Conservation (phyloP, 306 rosid genomes). For the Pueraria montana region DNA sequence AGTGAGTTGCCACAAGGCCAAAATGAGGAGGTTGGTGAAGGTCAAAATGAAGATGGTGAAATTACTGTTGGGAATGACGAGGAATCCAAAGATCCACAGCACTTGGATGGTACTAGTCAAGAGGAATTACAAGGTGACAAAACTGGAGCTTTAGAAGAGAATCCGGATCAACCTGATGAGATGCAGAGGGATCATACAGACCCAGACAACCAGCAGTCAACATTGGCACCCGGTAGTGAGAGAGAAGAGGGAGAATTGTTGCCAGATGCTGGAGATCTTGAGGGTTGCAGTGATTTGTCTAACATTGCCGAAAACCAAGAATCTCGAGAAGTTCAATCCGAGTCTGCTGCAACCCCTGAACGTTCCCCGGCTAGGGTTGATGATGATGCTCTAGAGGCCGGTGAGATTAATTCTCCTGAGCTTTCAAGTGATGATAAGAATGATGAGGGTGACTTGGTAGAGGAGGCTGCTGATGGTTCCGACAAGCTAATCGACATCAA, state of each 20-base stretch:
- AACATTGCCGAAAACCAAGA: conserved; percentile 60
- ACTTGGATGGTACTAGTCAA: conserved; percentile 56
- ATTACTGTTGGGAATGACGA: conserved; percentile 63
- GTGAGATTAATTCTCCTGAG: conserved; percentile 75
- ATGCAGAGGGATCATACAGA: conserved; percentile 68
- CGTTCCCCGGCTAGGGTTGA: conserved; percentile 73
- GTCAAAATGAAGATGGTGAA: conserved; percentile 74
- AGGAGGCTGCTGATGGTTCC: conserved; percentile 78
- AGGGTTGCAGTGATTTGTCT: conserved; percentile 60
- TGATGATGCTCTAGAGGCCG: conserved; percentile 71
- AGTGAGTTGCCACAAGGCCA: conserved; percentile 71
- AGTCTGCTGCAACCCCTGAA: conserved; percentile 66
- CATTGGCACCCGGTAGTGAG: conserved; percentile 60
- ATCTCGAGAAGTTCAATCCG: conserved; percentile 69
- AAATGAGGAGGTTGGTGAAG: conserved; percentile 68
- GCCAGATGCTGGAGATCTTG: conserved; percentile 73
- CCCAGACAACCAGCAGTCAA: conserved; percentile 65
- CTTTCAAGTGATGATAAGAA: conserved; percentile 71
- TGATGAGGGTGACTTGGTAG: conserved; percentile 73
- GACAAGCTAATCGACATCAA: conserved; percentile 72
- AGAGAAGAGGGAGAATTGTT: conserved; percentile 91
- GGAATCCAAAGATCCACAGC: conserved; percentile 61
- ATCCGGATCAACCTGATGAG: conserved; percentile 72
- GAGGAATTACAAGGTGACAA: conserved; percentile 67
- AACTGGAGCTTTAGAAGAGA: conserved; percentile 61